Conservation (phyloP, 2,329 filamentous ascomycete species). For the Zymoseptoria tritici region DNA sequence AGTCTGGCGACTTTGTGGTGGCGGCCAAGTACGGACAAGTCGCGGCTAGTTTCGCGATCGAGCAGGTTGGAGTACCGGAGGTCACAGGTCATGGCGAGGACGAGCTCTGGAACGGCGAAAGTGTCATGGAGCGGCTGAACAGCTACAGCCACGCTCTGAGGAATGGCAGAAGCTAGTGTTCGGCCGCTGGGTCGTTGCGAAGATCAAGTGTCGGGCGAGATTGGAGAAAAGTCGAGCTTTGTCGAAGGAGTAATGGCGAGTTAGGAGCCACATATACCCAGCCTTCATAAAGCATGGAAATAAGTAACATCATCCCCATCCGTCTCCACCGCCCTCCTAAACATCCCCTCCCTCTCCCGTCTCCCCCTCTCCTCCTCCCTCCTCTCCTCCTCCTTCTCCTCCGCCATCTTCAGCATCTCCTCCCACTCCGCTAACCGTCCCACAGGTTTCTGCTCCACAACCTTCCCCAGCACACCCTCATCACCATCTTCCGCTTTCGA, state of each 20-base stretch:
- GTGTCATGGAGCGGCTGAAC: constrained; percentile 35
- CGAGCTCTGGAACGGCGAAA: constrained; percentile 44
- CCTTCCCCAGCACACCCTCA: not conserved
- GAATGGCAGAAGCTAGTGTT: no score
- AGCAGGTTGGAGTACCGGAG: constrained; percentile 23
- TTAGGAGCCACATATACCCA: not conserved
- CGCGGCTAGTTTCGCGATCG: constrained; percentile 23
- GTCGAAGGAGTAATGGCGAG: no score
- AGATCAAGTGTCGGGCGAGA: no score
- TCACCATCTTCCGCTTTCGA: not conserved
- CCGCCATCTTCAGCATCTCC: not conserved
- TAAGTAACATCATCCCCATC: not conserved
- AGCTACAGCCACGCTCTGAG: not conserved
- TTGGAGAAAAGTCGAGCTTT: no score
- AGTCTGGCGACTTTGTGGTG: constrained; percentile 12
- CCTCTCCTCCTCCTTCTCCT: not conserved
- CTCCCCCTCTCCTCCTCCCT: not conserved
- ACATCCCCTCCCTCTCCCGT: not conserved
- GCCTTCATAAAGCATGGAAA: not conserved
- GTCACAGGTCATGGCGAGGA: constrained; percentile 33
- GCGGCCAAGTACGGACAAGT: constrained; percentile 22
- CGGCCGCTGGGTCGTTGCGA: no score
- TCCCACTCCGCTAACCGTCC: not conserved
- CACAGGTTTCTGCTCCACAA: not conserved
- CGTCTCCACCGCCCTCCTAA: not conserved